phyloP scores from a whole-genome alignment of 495 filamentous ascomycete genomes.

The Penicillium silybi region DNA sequence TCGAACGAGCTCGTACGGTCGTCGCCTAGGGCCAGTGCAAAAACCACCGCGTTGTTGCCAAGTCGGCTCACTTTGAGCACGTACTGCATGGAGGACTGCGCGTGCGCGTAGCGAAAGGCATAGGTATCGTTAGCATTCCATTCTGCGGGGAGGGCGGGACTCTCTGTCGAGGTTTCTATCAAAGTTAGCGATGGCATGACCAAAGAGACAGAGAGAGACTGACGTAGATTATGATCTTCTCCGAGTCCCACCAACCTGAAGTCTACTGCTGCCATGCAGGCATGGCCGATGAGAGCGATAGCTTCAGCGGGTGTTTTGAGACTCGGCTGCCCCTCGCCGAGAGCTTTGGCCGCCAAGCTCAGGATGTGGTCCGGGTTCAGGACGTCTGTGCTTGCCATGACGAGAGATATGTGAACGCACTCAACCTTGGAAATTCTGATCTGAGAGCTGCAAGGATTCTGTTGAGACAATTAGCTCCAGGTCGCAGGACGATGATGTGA shows the following conservation, averaged over 20 bases:
- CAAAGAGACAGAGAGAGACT: conserved; percentile 6
- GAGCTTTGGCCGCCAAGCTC: conserved; percentile 29
- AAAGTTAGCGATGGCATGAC: conserved; percentile 5
- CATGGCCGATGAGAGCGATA: conserved; percentile 78
- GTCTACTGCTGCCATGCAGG: conserved; percentile 72
- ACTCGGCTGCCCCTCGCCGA: conserved; percentile 35
- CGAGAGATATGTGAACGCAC: neutral
- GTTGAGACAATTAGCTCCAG: neutral
- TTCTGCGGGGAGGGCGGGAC: conserved; percentile 59
- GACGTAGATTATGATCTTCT: conserved; percentile 70
- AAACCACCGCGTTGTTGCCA: conserved; percentile 76
- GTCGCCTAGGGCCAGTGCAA: conserved; percentile 72
- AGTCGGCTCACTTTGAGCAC: conserved; percentile 78
- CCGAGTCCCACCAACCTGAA: conserved; percentile 80
- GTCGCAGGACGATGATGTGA: neutral
- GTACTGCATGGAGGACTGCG: conserved; percentile 84
- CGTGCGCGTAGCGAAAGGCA: conserved; percentile 83
- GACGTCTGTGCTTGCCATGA: conserved; percentile 25
- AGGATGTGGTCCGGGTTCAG: conserved; percentile 31
- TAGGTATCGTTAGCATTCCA: conserved; percentile 73
- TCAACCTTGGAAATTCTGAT: neutral
- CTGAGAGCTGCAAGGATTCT: neutral
- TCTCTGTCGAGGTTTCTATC: conserved; percentile 48
- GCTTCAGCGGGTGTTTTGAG: conserved; percentile 80
- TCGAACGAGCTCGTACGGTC: conserved; percentile 79